Percentiles rank a stretch among this genome's conserved stretches.
Conservation (phyloP, 352 stramenopile genomes). For the Globisporangium spinosum region DNA sequence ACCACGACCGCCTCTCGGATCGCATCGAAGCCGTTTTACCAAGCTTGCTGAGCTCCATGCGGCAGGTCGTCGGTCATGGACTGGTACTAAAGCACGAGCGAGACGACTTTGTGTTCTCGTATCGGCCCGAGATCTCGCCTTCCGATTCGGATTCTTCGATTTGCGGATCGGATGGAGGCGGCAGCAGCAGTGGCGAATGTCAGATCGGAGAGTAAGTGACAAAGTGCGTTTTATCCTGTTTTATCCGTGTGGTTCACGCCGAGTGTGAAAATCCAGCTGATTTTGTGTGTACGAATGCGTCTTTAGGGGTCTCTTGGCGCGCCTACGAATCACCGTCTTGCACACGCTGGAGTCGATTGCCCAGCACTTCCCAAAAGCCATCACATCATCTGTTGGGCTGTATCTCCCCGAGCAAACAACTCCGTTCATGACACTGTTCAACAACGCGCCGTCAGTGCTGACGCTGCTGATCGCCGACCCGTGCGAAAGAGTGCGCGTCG, state of each 20-base stretch:
- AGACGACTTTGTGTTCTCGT: constrained; percentile 54
- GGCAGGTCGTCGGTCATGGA: constrained; percentile 71
- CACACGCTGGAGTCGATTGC: constrained; percentile 68
- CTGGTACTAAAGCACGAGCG: constrained; percentile 47
- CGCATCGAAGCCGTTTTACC: constrained; percentile 58
- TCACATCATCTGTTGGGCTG: constrained; percentile 74
- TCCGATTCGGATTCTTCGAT: constrained; percentile 75
- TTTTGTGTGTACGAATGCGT: constrained; percentile 2
- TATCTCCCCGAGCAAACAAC: constrained; percentile 82
- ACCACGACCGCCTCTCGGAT: constrained; percentile 51
- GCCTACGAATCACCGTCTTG: constrained; percentile 71
- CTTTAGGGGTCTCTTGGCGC: constrained; percentile 55
- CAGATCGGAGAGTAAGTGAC: constrained; percentile 48
- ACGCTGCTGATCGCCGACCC: constrained; percentile 75
- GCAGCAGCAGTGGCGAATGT: constrained; percentile 20
- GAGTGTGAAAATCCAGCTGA: not conserved
- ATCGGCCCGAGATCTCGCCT: constrained; percentile 50
- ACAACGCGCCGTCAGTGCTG: constrained; percentile 68
- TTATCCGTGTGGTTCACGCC: not conserved
- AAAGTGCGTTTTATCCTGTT: not conserved
- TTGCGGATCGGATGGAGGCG: constrained; percentile 53
- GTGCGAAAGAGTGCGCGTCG: constrained; percentile 68
- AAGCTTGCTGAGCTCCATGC: constrained; percentile 71
- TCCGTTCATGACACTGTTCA: constrained; percentile 81
- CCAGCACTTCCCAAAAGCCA: constrained; percentile 56